Evolutionary conservation across 768 basidiomycete genomes (phyloP), one percentile per base, ranked within the genome.

Genomic region (Galerina sulciceps): DNA sequence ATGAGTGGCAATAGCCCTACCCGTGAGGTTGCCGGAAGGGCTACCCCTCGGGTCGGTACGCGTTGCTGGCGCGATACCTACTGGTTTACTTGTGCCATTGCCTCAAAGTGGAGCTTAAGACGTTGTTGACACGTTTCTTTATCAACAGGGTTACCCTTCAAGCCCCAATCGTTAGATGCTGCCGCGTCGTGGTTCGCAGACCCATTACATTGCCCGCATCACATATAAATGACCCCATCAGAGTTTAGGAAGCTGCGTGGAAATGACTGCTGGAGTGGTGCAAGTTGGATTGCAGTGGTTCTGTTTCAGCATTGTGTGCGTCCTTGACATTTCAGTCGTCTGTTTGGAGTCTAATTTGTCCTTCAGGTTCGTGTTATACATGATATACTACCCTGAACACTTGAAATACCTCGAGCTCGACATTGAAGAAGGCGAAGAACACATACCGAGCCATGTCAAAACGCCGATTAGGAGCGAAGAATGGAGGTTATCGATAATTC

Each of bases 361-460:
- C 3, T 44, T 17, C 22, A 98, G 96, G 43, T 80, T 98, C 57
- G 81, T 96, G 0, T 84, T 99, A 2, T 99, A 92, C 76, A 88
- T 99, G 77, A 77, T 91, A 40, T 99, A 95, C 79, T 99, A 93
- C 71, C 97, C 97, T 0, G 75, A 81, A 6, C 85, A 91, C 66
- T 85, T 90, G 68, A 97, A 96, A 74, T 91, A 88, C 68, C 47
- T 66, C 22, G 55, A 60, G 38, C 34, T 63, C 18, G 55, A 63
- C n/a, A 42, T 68, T 20, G 62, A 67, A 34, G 62, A 69, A 1
- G 31, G 55, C 26, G 65, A 65, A 17, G 46, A 58, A 43, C 77
- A 74, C 13, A 80, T 79, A 0, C 73, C 76, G 9, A 71, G 73
- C 9, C 75, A 74, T 40, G 63, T 80, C 60, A 84, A 82, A 70